Evolutionary conservation across 106 monocot genomes (phyloP), one percentile per base, ranked within the genome.

Genomic region (Xerophyta viscosa): DNA sequence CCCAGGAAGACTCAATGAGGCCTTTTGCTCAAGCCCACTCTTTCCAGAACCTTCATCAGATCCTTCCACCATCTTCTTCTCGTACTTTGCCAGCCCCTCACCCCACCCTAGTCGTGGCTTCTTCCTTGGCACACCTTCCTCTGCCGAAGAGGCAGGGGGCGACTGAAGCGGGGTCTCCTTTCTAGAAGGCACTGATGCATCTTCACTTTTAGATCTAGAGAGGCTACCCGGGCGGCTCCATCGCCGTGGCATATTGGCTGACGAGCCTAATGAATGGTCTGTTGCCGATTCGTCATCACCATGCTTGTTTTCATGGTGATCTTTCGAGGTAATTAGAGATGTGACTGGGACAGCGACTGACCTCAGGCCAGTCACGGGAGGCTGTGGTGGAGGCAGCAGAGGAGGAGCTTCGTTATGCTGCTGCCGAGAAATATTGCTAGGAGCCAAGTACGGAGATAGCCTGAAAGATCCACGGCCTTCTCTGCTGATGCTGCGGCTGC

Each of bases 51-150:
- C 28, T 28, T 81, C 87, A 2, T 50, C 56, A 41, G 81, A 63
- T 9, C 68, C 93, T 49, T 77, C 88, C 13, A 87, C 74, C 65
- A 84, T 94, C 54, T 77, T 58, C 65, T 78, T 94, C 72, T 94
- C 93, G 62, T 88, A 84, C 59, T 94, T 94, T 0, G 88, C 88
- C 60, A 94, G 56, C 21, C 93, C 93, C 52, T 94, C 87, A 7
- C 93, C 93, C 93, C 93, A 94, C 6, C 84, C 84, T 69, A 94
- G 88, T 43, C 93, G 77, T 18, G 71, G 75, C 65, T 84, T 94
- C 81, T 88, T 93, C 80, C 62, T 80, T 19, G 66, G 24, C 54
- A 42, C 30, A 36, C 61, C 77, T 19, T 84, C 87, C 31, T 94
- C 88, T 1, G 72, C 30, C 18, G 19, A 21, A 27, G 80, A 64